Evolutionary conservation across 352 stramenopile species (phyloP), one percentile per base, ranked within the genome.

Genomic region (Elongisporangium undulatum): DNA sequence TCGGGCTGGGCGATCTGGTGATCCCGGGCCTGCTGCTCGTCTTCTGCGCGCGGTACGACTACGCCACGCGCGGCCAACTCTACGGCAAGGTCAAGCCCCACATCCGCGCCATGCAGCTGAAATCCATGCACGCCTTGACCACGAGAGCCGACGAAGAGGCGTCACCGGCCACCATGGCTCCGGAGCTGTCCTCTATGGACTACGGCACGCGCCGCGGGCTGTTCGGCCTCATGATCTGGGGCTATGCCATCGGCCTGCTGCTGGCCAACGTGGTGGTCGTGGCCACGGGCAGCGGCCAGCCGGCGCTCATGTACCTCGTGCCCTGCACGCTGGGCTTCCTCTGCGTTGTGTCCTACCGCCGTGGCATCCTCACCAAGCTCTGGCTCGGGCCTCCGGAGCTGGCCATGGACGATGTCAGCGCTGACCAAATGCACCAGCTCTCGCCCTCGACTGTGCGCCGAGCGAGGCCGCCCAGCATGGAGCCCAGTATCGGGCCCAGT

Each of bases 1-100:
- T 99, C n/a, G 96, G 96, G 15, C 69, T 99, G 1, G 96, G 96
- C 16, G 95, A 99, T 77, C 98, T 99, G 66, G 95, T 98, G 12
- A 62, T 99, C 10, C 94, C 95, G 12, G 96, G 96, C 0, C 77
- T 99, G 48, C 67, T 99, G 48, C 68, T 99, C n/a, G 94, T 95
- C 34, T 98, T 99, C 70, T 96, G 92, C 12, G 86, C 91, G 22
- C 87, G 95, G 29, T 98, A 96, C 59, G 96, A 99, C 85, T 97
- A 94, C 53, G 77, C 83, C 29, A 92, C 86, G 9, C 77, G 82
- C 24, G 82, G 79, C 16, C 77, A 90, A 41, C 59, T 92, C 39
- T 82, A 87, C 58, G 83, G 83, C 26, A 74, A 74, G 16, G 68
- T 89, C 26, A 75, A 72, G 34, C 78, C 72, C 55, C 69, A 77